Evolutionary conservation across 1,284 basidiomycete genomes (phyloP).

Genomic region (Testicularia cyperi): DNA sequence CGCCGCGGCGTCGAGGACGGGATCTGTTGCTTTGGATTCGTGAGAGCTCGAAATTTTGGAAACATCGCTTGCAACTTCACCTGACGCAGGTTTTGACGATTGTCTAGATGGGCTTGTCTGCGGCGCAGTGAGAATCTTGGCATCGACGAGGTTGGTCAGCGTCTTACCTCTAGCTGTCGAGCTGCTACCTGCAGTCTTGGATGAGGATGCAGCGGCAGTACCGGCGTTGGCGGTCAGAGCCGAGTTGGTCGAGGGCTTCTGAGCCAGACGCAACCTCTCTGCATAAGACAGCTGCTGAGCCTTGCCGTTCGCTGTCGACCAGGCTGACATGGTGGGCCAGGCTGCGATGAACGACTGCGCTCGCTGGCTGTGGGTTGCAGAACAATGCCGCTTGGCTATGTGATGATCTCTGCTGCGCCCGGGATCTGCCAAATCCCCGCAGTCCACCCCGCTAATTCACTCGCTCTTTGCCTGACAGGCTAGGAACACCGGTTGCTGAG

Average conservation of each 20-base stretch:
- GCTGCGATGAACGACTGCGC: too few species aligned
- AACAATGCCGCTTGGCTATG: too few species aligned
- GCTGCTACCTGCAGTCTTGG: not conserved
- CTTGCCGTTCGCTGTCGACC: slow-evolving; percentile 43
- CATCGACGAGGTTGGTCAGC: too few species aligned
- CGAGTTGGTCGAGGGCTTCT: slow-evolving; percentile 9
- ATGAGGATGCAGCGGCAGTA: not conserved
- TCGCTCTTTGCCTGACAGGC: too few species aligned
- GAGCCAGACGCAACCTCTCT: slow-evolving; percentile 38
- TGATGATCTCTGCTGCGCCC: too few species aligned
- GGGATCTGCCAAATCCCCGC: too few species aligned
- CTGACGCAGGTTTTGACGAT: not conserved
- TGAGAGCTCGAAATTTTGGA: not conserved
- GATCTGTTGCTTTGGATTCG: too few species aligned
- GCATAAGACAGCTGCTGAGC: slow-evolving; percentile 45
- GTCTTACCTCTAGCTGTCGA: not conserved
- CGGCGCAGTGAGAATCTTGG: too few species aligned
- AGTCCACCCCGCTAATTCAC: too few species aligned
- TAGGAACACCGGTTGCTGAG: too few species aligned
- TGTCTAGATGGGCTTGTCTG: too few species aligned
- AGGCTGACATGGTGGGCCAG: slow-evolving; percentile 32
- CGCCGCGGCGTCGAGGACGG: not conserved
- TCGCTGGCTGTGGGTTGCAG: too few species aligned
- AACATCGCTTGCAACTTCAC: not conserved
- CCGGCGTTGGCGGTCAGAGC: slow-evolving; percentile 4